These are phyloP conservation scores for Zelopaecilomyces penicillatus DNA, from an alignment of 2,329 filamentous ascomycete genomes.

Conservation along the genomic window DNA sequence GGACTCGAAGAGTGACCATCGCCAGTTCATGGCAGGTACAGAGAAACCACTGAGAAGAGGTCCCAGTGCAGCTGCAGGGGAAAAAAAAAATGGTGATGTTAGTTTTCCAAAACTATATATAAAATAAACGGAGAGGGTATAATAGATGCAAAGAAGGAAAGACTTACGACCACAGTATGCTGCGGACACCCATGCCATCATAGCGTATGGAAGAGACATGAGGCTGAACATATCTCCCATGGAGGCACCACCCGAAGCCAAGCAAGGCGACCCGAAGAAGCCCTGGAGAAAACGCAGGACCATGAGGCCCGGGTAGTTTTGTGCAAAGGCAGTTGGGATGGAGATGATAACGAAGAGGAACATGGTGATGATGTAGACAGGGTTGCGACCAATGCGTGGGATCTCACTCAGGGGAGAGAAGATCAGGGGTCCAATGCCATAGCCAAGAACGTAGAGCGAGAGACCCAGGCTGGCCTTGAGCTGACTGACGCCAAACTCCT, in stretches of 20 bases:
- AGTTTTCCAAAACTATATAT: background rate
- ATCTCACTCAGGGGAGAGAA: constrained; percentile 62
- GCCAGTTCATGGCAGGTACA: constrained; percentile 49
- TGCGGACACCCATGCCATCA: constrained; percentile 50
- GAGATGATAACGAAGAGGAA: constrained; percentile 59
- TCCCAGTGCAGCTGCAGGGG: constrained; percentile 43
- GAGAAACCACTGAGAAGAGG: constrained; percentile 54
- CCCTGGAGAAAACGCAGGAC: constrained; percentile 57
- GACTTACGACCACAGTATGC: constrained; percentile 38
- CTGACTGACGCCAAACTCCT: constrained; percentile 42
- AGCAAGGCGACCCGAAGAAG: constrained; percentile 57
- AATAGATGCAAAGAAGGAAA: background rate
- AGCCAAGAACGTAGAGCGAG: constrained; percentile 55
- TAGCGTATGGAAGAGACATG: constrained; percentile 47
- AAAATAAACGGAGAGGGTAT: background rate
- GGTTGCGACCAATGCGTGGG: constrained; percentile 57
- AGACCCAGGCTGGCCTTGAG: constrained; percentile 48
- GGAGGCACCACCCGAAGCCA: constrained; percentile 50
- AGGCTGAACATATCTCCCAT: constrained; percentile 47
- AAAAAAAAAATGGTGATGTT: background rate
- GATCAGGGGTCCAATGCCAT: constrained; percentile 55
- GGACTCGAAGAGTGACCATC: constrained; percentile 58
- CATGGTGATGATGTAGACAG: constrained; percentile 60
- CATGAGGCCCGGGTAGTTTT: constrained; percentile 56
- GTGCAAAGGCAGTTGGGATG: constrained; percentile 53